Conservation (phyloP, 2,329 filamentous ascomycete genomes). For the Trichophyton benhamiae region DNA sequence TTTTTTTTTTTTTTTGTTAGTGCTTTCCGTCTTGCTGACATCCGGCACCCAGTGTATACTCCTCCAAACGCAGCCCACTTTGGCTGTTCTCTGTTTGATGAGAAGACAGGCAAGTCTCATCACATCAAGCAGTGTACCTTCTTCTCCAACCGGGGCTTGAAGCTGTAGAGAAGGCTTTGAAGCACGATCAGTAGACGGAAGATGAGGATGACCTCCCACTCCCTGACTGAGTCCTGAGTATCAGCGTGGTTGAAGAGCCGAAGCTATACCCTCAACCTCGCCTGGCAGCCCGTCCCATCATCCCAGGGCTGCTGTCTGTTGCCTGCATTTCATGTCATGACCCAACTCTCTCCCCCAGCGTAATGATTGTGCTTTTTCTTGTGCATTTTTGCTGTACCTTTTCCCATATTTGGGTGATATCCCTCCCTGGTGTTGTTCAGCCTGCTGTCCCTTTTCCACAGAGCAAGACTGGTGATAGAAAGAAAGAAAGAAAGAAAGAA, state of each 20-base stretch:
- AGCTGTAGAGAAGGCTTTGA: constrained; percentile 11
- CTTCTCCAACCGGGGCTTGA: constrained; percentile 49
- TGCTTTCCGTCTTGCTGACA: not conserved
- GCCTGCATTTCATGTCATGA: not conserved
- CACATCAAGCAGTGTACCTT: constrained; percentile 60
- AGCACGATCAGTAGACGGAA: not conserved
- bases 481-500: not conserved
- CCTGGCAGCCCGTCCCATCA: too few species aligned
- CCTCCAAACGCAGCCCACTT: constrained; percentile 76
- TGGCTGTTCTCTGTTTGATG: constrained; percentile 73
- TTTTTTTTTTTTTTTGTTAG: too few species aligned
- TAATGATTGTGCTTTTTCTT: not conserved
- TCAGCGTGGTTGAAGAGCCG: not conserved
- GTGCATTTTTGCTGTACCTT: too few species aligned
- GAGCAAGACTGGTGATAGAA: not conserved
- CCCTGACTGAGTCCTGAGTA: not conserved
- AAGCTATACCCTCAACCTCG: not conserved
- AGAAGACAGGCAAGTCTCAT: constrained; percentile 58
- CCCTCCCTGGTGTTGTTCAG: not conserved
- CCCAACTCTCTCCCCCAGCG: not conserved
- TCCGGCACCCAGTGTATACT: constrained; percentile 51
- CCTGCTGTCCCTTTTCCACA: not conserved
- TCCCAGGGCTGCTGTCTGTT: too few species aligned
- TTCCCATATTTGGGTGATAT: too few species aligned
- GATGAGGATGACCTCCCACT: not conserved